These are phyloP conservation scores for Ceratopteris richardii DNA, from an alignment of 75 land plant genomes.

Conservation along the genomic window DNA sequence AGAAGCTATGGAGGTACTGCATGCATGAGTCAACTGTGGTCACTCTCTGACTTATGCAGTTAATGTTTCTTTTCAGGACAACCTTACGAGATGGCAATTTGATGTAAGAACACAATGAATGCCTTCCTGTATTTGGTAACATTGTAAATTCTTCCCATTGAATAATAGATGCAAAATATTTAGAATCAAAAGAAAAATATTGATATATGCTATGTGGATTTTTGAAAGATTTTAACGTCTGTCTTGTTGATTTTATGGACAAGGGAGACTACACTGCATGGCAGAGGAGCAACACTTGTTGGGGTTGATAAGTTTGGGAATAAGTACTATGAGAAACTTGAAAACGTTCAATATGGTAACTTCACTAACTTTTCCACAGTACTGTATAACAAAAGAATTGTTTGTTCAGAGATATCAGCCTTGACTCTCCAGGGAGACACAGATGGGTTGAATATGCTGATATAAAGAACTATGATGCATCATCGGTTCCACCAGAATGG, in stretches of 20 bases:
- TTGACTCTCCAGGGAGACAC: constrained; percentile 78
- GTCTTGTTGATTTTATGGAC: constrained; percentile 3
- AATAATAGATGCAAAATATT: not conserved
- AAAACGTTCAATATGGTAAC: constrained; percentile 59
- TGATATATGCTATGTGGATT: not conserved
- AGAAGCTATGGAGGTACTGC: no score
- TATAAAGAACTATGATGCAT: no score
- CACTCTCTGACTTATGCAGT: no score
- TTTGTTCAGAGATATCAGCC: no score
- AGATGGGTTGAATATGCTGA: constrained; percentile 99
- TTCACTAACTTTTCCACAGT: constrained; percentile 6
- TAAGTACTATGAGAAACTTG: constrained; percentile 74
- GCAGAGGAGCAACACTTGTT: constrained; percentile 65
- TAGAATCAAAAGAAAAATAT: no score
- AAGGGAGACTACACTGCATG: constrained; percentile 81
- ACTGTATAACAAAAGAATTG: no score
- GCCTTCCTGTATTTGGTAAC: not conserved
- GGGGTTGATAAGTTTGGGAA: constrained; percentile 87
- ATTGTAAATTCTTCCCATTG: not conserved
- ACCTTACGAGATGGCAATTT: constrained; percentile 23
- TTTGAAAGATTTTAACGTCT: not conserved
- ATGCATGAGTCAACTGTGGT: no score
- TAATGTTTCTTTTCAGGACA: constrained; percentile 11
- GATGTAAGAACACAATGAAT: constrained; percentile 11
- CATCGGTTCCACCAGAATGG: constrained; percentile 94